phyloP scores from a whole-genome alignment of 2,329 filamentous ascomycete genomes.

The Fusarium miscanthi region DNA sequence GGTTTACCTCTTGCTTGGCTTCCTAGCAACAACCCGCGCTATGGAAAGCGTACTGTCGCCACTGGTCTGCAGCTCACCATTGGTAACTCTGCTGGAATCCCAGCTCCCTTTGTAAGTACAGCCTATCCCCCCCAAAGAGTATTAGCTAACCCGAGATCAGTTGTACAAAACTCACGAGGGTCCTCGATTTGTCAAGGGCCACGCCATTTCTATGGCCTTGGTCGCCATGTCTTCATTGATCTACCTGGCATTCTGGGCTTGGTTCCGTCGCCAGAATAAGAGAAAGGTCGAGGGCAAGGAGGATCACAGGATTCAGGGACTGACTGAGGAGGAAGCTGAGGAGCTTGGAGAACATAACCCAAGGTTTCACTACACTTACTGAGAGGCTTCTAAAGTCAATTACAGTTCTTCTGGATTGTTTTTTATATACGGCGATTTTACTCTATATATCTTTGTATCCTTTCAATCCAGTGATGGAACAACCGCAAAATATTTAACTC shows the following conservation, averaged over 20 bases:
- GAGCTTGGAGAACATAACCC: slow-evolving; percentile 50
- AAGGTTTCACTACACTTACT: slow-evolving; percentile 47
- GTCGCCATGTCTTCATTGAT: slow-evolving; percentile 58
- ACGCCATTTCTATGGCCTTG: slow-evolving; percentile 61
- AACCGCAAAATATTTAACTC: too few species aligned
- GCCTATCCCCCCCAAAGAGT: rapidly evolving
- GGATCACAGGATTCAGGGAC: slow-evolving; percentile 43
- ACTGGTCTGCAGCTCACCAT: slow-evolving; percentile 72
- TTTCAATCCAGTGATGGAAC: too few species aligned
- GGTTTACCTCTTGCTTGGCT: slow-evolving; percentile 55
- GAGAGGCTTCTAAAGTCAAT: not conserved
- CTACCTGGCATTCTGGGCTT: slow-evolving; percentile 52
- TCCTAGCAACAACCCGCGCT: slow-evolving; percentile 69
- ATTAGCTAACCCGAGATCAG: slow-evolving; percentile 19
- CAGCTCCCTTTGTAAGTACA: slow-evolving; percentile 63
- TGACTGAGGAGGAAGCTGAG: slow-evolving; percentile 47
- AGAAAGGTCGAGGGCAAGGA: slow-evolving; percentile 44
- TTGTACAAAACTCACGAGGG: slow-evolving; percentile 49
- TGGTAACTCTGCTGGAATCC: slow-evolving; percentile 72
- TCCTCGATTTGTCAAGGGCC: slow-evolving; percentile 60
- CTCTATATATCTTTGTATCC: not conserved
- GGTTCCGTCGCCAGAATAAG: slow-evolving; percentile 51
- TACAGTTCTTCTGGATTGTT: too few species aligned
- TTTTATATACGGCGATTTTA: not conserved
- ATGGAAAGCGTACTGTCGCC: slow-evolving; percentile 72